A percentile compares a stretch with the other conserved stretches of the same genome.
These are phyloP conservation scores for Madurella mycetomatis DNA, from an alignment of 2,329 filamentous ascomycete species.

Conservation along the genomic window DNA sequence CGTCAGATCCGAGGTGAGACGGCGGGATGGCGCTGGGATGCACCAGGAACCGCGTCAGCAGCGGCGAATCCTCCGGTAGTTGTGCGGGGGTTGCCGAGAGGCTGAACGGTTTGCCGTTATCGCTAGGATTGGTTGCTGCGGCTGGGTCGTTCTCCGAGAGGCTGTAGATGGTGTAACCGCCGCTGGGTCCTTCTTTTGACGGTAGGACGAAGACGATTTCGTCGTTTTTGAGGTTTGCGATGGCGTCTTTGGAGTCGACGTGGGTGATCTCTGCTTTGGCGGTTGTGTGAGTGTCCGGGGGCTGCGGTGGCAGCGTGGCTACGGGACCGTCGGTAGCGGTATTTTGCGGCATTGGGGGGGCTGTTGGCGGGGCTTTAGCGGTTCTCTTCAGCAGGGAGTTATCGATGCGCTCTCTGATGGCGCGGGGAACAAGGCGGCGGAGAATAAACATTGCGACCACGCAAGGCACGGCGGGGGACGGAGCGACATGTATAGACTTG, in stretches of 20 bases:
- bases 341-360: conserved; percentile 12
- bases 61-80: conserved; percentile 32
- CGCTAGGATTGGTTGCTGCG: background rate
- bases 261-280: conserved; percentile 1
- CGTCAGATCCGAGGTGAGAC: conserved; percentile 10
- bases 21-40: conserved; percentile 34
- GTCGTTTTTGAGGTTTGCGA: conserved; percentile 9
- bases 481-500: background rate
- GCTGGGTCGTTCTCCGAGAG: conserved; percentile 13
- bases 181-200: background rate
- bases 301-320: background rate
- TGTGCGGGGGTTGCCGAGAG: conserved; percentile 23
- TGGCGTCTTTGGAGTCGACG: no score
- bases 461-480: background rate
- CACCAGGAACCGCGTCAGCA: conserved; percentile 37
- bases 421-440: background rate
- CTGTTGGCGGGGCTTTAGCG: background rate
- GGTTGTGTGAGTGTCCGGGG: background rate
- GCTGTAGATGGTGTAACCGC: conserved; percentile 21
- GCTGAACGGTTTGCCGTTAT: conserved; percentile 15
- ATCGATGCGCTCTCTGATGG: background rate
- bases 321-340: background rate
- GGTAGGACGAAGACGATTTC: conserved; percentile 26
- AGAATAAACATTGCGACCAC: conserved; percentile 2
- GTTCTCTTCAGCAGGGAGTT: no score